Percentiles rank a stretch among this genome's conserved stretches.
phyloP scores from a whole-genome alignment of 2,329 filamentous ascomycete species.

The Claviceps maximensis region DNA sequence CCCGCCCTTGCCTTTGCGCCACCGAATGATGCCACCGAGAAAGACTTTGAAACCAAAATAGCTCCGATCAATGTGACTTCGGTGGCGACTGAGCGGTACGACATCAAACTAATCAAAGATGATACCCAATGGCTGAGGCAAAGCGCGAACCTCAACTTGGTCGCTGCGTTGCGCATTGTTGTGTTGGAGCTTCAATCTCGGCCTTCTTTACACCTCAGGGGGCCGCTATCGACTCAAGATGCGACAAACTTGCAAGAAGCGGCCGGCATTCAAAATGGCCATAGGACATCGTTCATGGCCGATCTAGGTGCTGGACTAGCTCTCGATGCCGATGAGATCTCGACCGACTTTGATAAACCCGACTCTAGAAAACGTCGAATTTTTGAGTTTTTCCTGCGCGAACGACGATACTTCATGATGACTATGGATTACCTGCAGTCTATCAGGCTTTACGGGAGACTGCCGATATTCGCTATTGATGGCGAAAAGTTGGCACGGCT shows the following conservation, averaged over 20 bases:
- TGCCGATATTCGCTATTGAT: slow-evolving; percentile 21
- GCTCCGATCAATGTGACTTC: slow-evolving; percentile 75
- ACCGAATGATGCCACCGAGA: slow-evolving; percentile 49
- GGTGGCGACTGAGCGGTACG: slow-evolving; percentile 50
- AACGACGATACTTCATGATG: slow-evolving; percentile 56
- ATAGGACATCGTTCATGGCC: slow-evolving; percentile 43
- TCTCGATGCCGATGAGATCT: slow-evolving; percentile 40
- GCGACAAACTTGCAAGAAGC: slow-evolving; percentile 62
- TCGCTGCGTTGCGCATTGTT: slow-evolving; percentile 67
- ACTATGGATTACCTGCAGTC: slow-evolving; percentile 43
- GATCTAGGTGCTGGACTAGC: slow-evolving; percentile 33
- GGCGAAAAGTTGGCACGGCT: slow-evolving; percentile 16
- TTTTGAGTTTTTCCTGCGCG: slow-evolving; percentile 56
- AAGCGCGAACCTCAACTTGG: slow-evolving; percentile 63
- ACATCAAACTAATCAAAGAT: slow-evolving; percentile 67
- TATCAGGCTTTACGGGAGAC: slow-evolving; percentile 28
- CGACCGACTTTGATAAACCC: slow-evolving; percentile 47
- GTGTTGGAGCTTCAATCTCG: slow-evolving; percentile 76
- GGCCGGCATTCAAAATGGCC: slow-evolving; percentile 48
- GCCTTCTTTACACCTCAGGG: slow-evolving; percentile 56
- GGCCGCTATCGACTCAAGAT: slow-evolving; percentile 65
- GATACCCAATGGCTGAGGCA: slow-evolving; percentile 80
- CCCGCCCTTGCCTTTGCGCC: slow-evolving; percentile 56
- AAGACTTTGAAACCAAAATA: slow-evolving; percentile 69
- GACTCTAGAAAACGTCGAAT: slow-evolving; percentile 53